Evolutionary conservation across 495 filamentous ascomycete genomes (phyloP).

Genomic region (Articulospora tetracladia): DNA sequence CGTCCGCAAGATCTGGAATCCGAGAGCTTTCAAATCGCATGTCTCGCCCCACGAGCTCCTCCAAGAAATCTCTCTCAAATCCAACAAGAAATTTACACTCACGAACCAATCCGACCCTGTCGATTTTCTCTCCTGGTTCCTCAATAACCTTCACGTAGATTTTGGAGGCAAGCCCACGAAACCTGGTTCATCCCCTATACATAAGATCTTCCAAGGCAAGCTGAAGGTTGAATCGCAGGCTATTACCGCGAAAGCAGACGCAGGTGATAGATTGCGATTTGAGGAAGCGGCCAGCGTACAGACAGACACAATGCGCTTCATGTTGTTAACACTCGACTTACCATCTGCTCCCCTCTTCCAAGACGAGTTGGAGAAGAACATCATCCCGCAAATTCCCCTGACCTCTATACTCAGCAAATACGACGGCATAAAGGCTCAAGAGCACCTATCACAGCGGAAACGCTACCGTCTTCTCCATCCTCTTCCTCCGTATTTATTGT

Average conservation of each 20-base stretch:
- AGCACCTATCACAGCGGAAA: conserved; percentile 78
- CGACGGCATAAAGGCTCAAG: conserved; percentile 83
- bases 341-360: conserved; percentile 96
- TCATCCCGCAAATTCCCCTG: conserved; percentile 93
- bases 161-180: conserved; percentile 88
- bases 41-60: conserved; percentile 97
- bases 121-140: conserved; percentile 95
- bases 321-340: conserved; percentile 89
- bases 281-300: conserved; percentile 84
- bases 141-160: conserved; percentile 89
- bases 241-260: conserved; percentile 89
- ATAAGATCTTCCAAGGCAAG: conserved; percentile 88
- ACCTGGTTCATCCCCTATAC: conserved; percentile 75
- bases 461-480: conserved; percentile 91
- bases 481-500: conserved; percentile 84
- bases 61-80: conserved; percentile 86
- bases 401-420: conserved; percentile 91
- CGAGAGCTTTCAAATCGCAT: conserved; percentile 92
- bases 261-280: conserved; percentile 84
- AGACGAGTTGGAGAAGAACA: conserved; percentile 83
- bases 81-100: conserved; percentile 88
- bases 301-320: conserved; percentile 69
- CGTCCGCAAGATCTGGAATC: conserved; percentile 97
- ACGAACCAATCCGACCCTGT: conserved; percentile 92
- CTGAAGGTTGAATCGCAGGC: conserved; percentile 90